phyloP scores from a whole-genome alignment of 768 basidiomycete genomes.

The Leccinum ochraceum region DNA sequence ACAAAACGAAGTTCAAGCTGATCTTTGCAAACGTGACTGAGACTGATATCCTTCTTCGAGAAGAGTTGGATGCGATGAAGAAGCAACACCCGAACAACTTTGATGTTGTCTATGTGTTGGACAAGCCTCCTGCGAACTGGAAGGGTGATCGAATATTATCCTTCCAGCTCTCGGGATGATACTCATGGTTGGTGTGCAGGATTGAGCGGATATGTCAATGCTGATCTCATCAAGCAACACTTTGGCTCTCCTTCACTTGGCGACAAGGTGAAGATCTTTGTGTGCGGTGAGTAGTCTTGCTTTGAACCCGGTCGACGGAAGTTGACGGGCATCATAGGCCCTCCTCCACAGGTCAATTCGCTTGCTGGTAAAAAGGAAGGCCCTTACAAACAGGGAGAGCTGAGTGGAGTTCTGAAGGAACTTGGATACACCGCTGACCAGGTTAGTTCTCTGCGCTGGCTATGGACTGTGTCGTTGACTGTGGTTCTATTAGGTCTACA shows the following conservation, averaged over 20 bases:
- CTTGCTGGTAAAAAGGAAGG: conserved; percentile 89
- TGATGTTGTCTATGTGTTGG: conserved; percentile 83
- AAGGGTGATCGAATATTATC: conserved; percentile 46
- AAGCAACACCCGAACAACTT: conserved; percentile 69
- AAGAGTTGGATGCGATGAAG: conserved; percentile 71
- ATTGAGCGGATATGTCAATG: conserved; percentile 70
- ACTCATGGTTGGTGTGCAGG: conserved; percentile 38
- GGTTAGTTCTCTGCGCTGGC: conserved; percentile 41
- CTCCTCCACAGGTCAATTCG: conserved; percentile 86
- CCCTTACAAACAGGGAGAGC: conserved; percentile 72
- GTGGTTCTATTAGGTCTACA: conserved; percentile 36
- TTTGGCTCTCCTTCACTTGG: conserved; percentile 61
- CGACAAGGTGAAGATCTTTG: conserved; percentile 84
- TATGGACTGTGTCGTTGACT: background rate
- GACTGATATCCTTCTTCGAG: conserved; percentile 84
- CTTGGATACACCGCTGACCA: conserved; percentile 85
- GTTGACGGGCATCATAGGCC: conserved; percentile 43
- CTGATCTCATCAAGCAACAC: conserved; percentile 72
- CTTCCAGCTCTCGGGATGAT: background rate
- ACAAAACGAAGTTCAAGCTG: conserved; percentile 94
- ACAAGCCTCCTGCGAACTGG: conserved; percentile 64
- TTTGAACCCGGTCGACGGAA: background rate
- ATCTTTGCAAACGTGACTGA: conserved; percentile 91
- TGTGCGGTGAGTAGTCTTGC: conserved; percentile 68
- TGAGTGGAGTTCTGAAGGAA: conserved; percentile 84